phyloP scores from a whole-genome alignment of 257 asterid species.

The Lycium ferocissimum region DNA sequence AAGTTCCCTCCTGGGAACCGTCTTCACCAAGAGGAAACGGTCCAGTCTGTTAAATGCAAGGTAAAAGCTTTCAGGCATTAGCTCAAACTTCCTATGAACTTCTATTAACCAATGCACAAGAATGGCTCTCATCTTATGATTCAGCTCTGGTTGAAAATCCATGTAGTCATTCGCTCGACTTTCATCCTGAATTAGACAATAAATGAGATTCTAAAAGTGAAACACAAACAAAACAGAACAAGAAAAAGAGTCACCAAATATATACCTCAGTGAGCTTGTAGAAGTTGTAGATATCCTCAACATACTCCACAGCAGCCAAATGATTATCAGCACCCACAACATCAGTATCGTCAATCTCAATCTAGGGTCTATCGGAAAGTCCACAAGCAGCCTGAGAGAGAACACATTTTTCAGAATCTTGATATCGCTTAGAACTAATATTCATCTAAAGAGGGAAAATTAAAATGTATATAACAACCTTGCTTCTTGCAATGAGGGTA shows the following conservation, averaged over 20 bases:
- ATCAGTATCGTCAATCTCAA: constrained; percentile 66
- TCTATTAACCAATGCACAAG: constrained; percentile 63
- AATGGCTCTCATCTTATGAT: constrained; percentile 60
- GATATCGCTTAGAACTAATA: not conserved
- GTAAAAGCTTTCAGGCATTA: constrained; percentile 60
- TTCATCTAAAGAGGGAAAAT: not conserved
- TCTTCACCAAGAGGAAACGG: constrained; percentile 53
- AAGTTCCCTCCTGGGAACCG: constrained; percentile 74
- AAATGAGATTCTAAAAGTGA: not conserved
- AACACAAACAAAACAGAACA: not conserved
- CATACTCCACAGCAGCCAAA: constrained; percentile 77
- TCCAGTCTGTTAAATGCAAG: constrained; percentile 54
- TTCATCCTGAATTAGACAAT: constrained; percentile 40
- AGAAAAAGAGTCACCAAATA: not conserved
- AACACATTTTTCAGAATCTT: not conserved
- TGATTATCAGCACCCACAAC: constrained; percentile 58
- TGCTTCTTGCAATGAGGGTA: constrained; percentile 79
- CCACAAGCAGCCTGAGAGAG: constrained; percentile 60
- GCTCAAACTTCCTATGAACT: constrained; percentile 59
- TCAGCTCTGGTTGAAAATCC: constrained; percentile 53
- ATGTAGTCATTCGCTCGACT: constrained; percentile 51
- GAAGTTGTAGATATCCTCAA: constrained; percentile 74
- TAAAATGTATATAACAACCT: constrained; percentile 29
- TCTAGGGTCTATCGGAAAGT: constrained; percentile 46
- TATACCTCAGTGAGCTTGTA: constrained; percentile 71